Conservation (phyloP, 1,284 basidiomycete genomes). For the Ceratobasidium sp. region DNA sequence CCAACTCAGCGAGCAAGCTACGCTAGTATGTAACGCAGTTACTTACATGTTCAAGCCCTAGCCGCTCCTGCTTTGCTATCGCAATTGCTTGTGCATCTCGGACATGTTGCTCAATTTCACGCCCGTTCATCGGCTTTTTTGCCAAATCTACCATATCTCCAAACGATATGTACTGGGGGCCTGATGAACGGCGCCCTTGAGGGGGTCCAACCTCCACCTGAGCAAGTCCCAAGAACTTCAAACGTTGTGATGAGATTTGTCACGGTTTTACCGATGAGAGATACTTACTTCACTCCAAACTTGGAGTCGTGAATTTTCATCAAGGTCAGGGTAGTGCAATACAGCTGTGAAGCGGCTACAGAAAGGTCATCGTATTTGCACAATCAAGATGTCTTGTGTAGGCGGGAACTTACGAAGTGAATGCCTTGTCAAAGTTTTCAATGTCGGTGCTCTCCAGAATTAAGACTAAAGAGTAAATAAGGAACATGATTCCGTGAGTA, state of each 20-base stretch:
- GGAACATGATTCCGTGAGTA: no score
- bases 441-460: slow-evolving; percentile 14
- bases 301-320: slow-evolving; percentile 4
- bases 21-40: no score
- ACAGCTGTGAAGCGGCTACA: slow-evolving; percentile 22
- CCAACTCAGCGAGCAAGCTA: no score
- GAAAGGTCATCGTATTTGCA: background rate
- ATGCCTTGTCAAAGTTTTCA: slow-evolving; percentile 16
- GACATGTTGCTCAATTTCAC: slow-evolving; percentile 12
- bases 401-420: slow-evolving; percentile 7
- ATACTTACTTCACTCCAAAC: background rate
- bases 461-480: background rate
- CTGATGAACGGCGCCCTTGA: background rate
- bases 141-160: background rate
- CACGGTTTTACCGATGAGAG: no score
- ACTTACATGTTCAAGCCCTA: slow-evolving; percentile 14
- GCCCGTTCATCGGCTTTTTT: slow-evolving; percentile 22
- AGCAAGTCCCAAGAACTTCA: slow-evolving; percentile 9
- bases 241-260: background rate
- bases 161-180: slow-evolving; percentile 23
- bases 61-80: slow-evolving; percentile 19
- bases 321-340: slow-evolving; percentile 25
- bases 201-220: slow-evolving; percentile 13
- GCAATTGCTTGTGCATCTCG: slow-evolving; percentile 25
- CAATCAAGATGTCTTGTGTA: background rate